Base-by-base conservation (phyloP, 1,284 basidiomycete genomes). In the Phenoliferia sp. region DNA sequence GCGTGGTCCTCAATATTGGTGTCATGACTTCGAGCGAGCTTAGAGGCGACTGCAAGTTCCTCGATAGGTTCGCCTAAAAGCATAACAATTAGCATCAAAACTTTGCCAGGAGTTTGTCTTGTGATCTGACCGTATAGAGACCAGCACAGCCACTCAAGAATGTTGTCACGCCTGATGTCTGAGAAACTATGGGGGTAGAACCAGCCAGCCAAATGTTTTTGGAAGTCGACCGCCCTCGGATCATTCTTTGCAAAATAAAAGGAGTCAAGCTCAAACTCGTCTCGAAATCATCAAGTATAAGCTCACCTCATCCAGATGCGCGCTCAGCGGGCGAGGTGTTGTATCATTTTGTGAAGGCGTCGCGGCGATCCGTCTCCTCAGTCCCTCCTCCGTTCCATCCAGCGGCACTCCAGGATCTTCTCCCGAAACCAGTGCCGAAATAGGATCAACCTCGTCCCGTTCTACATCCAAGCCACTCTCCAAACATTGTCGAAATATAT, bases 81-180 rank as follows among this genome's bases (percentile, higher is more conserved):
- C 48, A 26, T 52, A 7, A 22, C 69, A n/a, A n/a, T 32, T 48
- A 68, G 66, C 19, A 31, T 34, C 52, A 68, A 67, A 16, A 68
- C 33, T 19, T 59, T 26, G 32, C 68, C 62, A 36, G 66, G 58
- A 22, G 63, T 57, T 52, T 7, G 28, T 19, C 22, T 22, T 5
- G 5, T 9, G 5, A 6, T 52, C 35, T 16, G 10, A 10, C 67
- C 61, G 63, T 73, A 94, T 73, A 90, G 87, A 19, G 86, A 84
- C 92, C 92, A 95, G 66, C 90, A 87, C 31, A 95, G 80, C 90
- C 92, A 95, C 65, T 85, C 81, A 55, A 83, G 83, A 64, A 92
- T 81, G 75, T 92, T 86, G 52, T 85, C 81, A 28, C 81, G 82
- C 56, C 82, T 85, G 64, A 95, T 84, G 10, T 83, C 81, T 0